Conservation (phyloP, 2,329 filamentous ascomycete genomes). For the Cadophora sp. region DNA sequence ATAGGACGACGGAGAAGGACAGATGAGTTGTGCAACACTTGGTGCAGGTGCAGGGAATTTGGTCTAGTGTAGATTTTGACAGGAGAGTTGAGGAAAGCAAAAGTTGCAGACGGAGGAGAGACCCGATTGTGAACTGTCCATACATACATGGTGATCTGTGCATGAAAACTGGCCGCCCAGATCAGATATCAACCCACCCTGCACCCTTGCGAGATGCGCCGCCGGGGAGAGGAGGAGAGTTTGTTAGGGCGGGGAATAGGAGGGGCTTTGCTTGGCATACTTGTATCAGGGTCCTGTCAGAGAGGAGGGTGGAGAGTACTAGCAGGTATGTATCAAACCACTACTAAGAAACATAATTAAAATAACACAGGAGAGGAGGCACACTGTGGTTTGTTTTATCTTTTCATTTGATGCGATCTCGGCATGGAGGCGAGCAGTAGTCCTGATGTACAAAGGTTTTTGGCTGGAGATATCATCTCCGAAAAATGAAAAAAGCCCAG, state of each 20-base stretch:
- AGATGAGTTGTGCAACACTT: background rate
- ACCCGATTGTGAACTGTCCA: too few relatives aligned
- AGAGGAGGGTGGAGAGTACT: background rate
- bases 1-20: background rate
- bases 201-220: background rate
- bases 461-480: conserved; percentile 16
- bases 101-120: too few relatives aligned
- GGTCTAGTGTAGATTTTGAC: too few relatives aligned
- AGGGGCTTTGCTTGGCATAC: conserved; percentile 3
- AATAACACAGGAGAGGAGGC: background rate
- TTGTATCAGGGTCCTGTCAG: background rate
- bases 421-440: conserved; percentile 9
- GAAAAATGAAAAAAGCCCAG: conserved; percentile 23
- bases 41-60: background rate
- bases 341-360: too few relatives aligned
- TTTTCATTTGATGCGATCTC: conserved; percentile 4
- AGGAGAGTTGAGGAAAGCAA: too few relatives aligned
- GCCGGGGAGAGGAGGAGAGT: background rate
- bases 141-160: background rate
- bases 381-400: background rate
- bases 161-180: background rate
- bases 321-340: too few relatives aligned
- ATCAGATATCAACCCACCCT: background rate
- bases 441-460: conserved; percentile 11
- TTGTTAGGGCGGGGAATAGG: conserved; percentile 5